These are phyloP conservation scores for Vigna mungo DNA, from an alignment of 306 rosid genomes.

Conservation along the genomic window DNA sequence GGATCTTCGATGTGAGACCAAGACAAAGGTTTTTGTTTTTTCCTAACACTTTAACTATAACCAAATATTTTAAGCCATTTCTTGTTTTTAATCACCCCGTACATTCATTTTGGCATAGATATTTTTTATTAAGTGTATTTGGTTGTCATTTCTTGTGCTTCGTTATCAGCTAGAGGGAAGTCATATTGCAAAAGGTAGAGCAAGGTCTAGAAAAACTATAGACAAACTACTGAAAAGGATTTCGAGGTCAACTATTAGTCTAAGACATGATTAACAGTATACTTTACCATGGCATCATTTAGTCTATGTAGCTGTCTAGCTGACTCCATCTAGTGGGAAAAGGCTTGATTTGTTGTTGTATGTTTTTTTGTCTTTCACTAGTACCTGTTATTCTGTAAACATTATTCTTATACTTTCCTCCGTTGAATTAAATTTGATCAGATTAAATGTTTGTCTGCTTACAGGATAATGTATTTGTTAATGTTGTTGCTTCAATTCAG, in stretches of 20 bases:
- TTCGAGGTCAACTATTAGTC: not conserved
- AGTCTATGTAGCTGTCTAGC: not conserved
- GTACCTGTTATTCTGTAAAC: constrained; percentile 9
- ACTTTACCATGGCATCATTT: not conserved
- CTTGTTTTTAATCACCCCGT: not conserved
- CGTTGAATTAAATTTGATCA: constrained; percentile 33
- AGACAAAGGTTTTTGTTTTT: constrained; percentile 76
- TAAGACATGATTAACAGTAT: not conserved
- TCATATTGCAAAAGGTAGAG: not conserved
- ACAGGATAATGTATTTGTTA: constrained; percentile 95
- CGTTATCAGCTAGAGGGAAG: constrained; percentile 4
- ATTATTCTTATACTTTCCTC: not conserved
- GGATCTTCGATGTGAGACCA: constrained; percentile 90
- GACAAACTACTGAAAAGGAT: not conserved
- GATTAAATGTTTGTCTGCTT: constrained; percentile 40
- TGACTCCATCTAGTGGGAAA: not conserved
- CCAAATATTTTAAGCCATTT: constrained; percentile 31
- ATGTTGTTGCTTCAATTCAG: constrained; percentile 92
- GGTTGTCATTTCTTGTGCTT: not conserved
- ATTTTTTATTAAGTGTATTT: not conserved
- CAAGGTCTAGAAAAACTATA: not conserved
- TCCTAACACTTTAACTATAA: constrained; percentile 26
- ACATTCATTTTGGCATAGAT: not conserved
- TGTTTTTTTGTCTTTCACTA: not conserved
- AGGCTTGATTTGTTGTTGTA: not conserved